A percentile compares a stretch with the other conserved stretches of the same genome.
Evolutionary conservation across 331 rosid genomes (phyloP).

Genomic region (Rosa hybrid): DNA sequence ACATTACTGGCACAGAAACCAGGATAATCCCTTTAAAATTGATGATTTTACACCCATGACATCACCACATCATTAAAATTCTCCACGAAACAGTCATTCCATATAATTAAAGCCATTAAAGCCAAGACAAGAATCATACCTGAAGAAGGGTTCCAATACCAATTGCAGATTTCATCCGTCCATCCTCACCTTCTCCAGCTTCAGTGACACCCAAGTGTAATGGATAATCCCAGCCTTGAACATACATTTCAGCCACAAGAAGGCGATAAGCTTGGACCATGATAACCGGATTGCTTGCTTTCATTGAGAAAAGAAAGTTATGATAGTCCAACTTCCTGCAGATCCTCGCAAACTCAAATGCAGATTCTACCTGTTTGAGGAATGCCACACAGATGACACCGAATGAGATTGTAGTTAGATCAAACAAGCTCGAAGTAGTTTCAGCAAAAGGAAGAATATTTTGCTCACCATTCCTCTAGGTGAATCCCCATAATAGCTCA

Average conservation of each 20-base stretch:
- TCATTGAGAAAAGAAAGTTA: conserved; percentile 94
- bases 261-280: conserved; percentile 99
- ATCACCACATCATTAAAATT: neutral
- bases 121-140: conserved; percentile 55
- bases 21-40: neutral
- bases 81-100: neutral
- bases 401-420: conserved; percentile 2
- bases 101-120: no score
- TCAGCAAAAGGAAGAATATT: conserved; percentile 18
- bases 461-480: conserved; percentile 96
- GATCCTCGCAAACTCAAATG: conserved; percentile 97
- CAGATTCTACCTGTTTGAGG: conserved; percentile 91
- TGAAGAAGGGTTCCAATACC: conserved; percentile 99
- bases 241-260: conserved; percentile 97
- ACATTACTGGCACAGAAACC: conserved; percentile 6
- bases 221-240: conserved; percentile 98
- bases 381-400: conserved; percentile 21
- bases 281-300: conserved; percentile 98
- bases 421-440: conserved; percentile 19
- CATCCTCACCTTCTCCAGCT: conserved; percentile 99
- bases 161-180: conserved; percentile 98
- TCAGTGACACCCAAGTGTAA: conserved; percentile 98
- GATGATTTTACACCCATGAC: conserved; percentile 6
- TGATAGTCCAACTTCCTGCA: conserved; percentile 92
- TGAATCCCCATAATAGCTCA: conserved; percentile 99